Evolutionary conservation across 75 land plant species (phyloP), one percentile per base, ranked within the genome.

Genomic region (Gnetum montanum): DNA sequence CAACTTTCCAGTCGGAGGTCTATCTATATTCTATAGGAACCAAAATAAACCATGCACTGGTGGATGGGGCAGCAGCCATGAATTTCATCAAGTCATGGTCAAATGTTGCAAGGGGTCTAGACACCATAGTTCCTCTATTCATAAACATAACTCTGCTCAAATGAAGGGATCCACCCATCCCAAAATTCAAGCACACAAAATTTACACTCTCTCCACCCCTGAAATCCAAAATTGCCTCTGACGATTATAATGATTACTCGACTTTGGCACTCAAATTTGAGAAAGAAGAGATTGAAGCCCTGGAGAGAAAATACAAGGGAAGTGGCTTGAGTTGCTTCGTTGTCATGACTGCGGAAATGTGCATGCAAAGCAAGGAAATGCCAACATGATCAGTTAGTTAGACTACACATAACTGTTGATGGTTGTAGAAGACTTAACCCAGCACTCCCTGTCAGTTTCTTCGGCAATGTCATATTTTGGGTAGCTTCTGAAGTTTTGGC

Each of bases 61-160:
- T 84, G 60, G 97, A 91, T 63, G 97, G 97, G 1, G 53, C 88
- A 2, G 79, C 73, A 0, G 97, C 88, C 1, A 78, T 84, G 80
- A 85, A 88, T 48, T 91, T 91, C 59, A 76, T 88, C 15, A 75
- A 77, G 44, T 80, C 97, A 3, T 91, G 97, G 97, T 88, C 70
- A 0, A 78, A 87, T 30, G 72, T 62, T 0, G 93, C 97, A 1
- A 34, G 97, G 26, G 93, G 88, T n/a, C 26, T 73, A 31, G 73
- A 76, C 0, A 33, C 88, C 23, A 44, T 74, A 0, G 52, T 64
- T 35, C 78, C 78, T 0, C 94, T 88, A 10, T 72, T 66, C 58
- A 26, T 80, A 8, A 85, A 91, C 68, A 49, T 93, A 4, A 37
- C 57, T 19, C 38, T 78, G 3, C 74, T 91, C 25, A 55, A 59